Conservation (phyloP, 192 early-diverging fungal species). For the Rhizoclosmatium sp. region DNA sequence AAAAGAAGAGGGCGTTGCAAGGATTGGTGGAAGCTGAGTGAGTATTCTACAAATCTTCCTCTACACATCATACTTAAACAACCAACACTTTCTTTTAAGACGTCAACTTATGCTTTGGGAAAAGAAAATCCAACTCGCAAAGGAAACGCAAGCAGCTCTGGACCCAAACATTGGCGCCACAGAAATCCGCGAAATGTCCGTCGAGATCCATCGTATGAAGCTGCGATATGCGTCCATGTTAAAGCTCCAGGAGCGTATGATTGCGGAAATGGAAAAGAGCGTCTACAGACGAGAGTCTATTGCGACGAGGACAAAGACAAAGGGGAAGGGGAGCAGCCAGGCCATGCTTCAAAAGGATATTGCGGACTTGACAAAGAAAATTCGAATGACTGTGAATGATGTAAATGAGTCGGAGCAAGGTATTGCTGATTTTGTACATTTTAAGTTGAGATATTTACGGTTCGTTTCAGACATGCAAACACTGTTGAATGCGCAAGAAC, state of each 20-base stretch:
- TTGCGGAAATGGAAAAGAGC: conserved; percentile 71
- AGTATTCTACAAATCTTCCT: conserved; percentile 20
- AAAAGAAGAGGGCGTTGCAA: conserved; percentile 62
- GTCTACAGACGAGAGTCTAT: conserved; percentile 67
- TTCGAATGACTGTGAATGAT: conserved; percentile 54
- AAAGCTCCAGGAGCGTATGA: conserved; percentile 71
- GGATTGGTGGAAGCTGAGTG: conserved; percentile 68
- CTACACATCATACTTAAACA: too few species aligned
- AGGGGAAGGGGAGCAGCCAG: conserved; percentile 62
- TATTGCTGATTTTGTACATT: conserved; percentile 19
- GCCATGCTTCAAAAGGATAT: conserved; percentile 60
- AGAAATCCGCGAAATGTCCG: conserved; percentile 66
- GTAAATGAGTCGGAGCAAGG: conserved; percentile 60
- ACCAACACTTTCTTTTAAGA: conserved; percentile 43
- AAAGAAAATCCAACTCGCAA: conserved; percentile 73
- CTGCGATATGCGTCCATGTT: conserved; percentile 65
- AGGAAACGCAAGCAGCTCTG: conserved; percentile 68
- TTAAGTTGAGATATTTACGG: not conserved
- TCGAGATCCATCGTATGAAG: conserved; percentile 72
- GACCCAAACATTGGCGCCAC: conserved; percentile 70
- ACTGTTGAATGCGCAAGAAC: conserved; percentile 45
- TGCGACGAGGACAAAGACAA: conserved; percentile 52
- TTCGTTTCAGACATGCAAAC: conserved; percentile 44
- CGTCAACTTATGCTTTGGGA: conserved; percentile 74
- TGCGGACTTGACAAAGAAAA: conserved; percentile 59